Evolutionary conservation across 202 grass and related monocot species (phyloP), one percentile per base, ranked within the genome.

Genomic region (Panicum virgatum): DNA sequence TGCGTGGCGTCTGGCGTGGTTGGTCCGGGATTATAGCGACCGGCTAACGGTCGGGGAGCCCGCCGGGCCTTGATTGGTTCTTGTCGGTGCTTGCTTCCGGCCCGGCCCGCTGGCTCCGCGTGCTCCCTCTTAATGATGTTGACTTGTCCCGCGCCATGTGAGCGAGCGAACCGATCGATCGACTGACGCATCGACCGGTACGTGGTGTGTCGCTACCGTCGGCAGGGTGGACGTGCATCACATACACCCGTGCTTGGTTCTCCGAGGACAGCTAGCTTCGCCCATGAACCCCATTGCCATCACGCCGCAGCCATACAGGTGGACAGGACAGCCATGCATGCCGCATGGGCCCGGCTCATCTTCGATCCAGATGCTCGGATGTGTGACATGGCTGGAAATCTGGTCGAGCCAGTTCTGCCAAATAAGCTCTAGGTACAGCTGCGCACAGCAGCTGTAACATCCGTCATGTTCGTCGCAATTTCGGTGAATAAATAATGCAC

Each of bases 1-100:
- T n/a, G 66, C 66, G 25, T 7, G 66, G 64, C n/a, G n/a, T n/a
- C n/a, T n/a, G n/a, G n/a, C 8, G 34, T 19, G 67, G 84, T 45
- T 86, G 48, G 66, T 72, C 30, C 15, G 72, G 72, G 9, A 36
- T 3, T 62, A 87, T 32, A 77, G 26, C 78, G 78, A 81, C 84
- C 62, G 62, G 43, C 47, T 38, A 80, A 86, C 84, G 50, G 66
- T 40, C 69, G 26, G n/a, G n/a, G n/a, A n/a, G n/a, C n/a, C 0
- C 1, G 4, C 6, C 18, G 0, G 5, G 7, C 37, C 9, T 12
- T 44, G 38, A 42, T 22, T 3, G 14, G 45, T 9, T 16, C 5
- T 23, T 29, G 29, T 53, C 29, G 60, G 71, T 46, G 81, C 45
- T 22, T 15, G 20, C 12, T 42, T 23, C 47, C 57, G 12, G 1